phyloP scores from a whole-genome alignment of 176 grass and related monocot genomes.

The Urochloa ruziziensis region DNA sequence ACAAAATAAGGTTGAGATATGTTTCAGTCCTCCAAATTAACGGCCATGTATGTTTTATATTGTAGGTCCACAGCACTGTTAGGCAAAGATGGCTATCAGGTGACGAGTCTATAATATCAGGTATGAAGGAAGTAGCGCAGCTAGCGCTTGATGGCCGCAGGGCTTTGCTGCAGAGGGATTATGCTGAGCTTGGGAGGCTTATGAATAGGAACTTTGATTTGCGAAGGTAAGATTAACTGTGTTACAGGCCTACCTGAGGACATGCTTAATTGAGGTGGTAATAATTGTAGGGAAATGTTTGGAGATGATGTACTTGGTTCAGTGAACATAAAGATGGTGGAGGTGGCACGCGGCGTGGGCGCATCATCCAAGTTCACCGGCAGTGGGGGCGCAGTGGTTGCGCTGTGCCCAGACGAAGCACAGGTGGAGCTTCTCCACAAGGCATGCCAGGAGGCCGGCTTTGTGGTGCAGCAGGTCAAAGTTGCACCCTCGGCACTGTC shows the following conservation, averaged over 20 bases:
- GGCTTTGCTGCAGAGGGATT: constrained; percentile 52
- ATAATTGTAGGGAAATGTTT: constrained; percentile 73
- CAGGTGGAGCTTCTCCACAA: constrained; percentile 46
- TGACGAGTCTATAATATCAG: constrained; percentile 57
- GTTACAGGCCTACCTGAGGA: neutral
- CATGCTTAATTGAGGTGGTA: neutral
- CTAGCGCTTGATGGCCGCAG: constrained; percentile 54
- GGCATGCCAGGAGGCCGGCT: constrained; percentile 50
- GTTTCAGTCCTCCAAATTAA: neutral
- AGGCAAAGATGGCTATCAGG: constrained; percentile 85
- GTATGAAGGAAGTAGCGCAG: constrained; percentile 71
- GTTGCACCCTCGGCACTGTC: constrained; percentile 45
- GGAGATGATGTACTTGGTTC: constrained; percentile 68
- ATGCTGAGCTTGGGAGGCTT: constrained; percentile 41
- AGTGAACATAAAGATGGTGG: constrained; percentile 82
- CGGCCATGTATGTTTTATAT: neutral
- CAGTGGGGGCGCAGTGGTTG: constrained; percentile 71
- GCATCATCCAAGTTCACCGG: constrained; percentile 74
- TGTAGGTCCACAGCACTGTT: constrained; percentile 76
- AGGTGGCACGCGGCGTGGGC: constrained; percentile 59
- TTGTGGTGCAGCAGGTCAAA: constrained; percentile 43
- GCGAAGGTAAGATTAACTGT: constrained; percentile 49
- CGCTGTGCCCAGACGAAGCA: constrained; percentile 41
- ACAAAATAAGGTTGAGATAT: neutral
- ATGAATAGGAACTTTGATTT: constrained; percentile 80